Base-by-base conservation (phyloP, 2,329 filamentous ascomycete species). In the Ophiostoma perfectum region DNA sequence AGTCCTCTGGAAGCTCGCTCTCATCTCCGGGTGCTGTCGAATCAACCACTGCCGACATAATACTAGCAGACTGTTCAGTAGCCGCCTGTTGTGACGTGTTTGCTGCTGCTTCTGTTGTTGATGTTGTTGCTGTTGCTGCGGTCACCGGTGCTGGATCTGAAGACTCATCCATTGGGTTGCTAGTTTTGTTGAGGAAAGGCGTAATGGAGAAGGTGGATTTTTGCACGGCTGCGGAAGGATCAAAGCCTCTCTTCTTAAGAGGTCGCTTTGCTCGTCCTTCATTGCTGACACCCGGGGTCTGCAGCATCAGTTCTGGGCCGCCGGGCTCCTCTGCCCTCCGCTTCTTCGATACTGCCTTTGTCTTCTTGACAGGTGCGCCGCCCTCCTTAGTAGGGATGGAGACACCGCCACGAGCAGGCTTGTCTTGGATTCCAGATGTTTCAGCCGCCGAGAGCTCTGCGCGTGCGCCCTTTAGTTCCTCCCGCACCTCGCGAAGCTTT, bases 131-230 rank as follows among this genome's bases (percentile, higher is more conserved):
- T 38, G 66, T 18, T 5, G 64, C 52, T 12, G 60, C 69, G 41
- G 27, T 63, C 41, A 63, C 67, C n/a, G 39, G 58, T 9, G 49
- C 70, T 27, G 66, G 38, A 8, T 36, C 65, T 14, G 75, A 74
- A 4, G 77, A 76, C 0, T 78, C 77, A 27, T 82, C 80, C 11
- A 75, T 71, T 14, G 89, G 80, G 71, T 82, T 88, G 70, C 83
- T 76, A 5, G 77, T 81, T 77, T 84, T 87, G 77, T 93, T 96
- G 70, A 98, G 82, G 81, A 96, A 97, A 0, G 94, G 94, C 0
- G 94, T 98, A 72, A 97, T 92, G 4, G 93, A 97, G 78, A 98
- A 97, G 2, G 85, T 88, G 0, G 93, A 97, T 78, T 97, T 97
- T 75, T 96, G 92, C 42, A 91, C 92, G 5, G 90, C 81, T 68